Evolutionary conservation across 805 yeast genomes (phyloP), one percentile per base, ranked within the genome.

Genomic region (Saccharomyces paradoxus): DNA sequence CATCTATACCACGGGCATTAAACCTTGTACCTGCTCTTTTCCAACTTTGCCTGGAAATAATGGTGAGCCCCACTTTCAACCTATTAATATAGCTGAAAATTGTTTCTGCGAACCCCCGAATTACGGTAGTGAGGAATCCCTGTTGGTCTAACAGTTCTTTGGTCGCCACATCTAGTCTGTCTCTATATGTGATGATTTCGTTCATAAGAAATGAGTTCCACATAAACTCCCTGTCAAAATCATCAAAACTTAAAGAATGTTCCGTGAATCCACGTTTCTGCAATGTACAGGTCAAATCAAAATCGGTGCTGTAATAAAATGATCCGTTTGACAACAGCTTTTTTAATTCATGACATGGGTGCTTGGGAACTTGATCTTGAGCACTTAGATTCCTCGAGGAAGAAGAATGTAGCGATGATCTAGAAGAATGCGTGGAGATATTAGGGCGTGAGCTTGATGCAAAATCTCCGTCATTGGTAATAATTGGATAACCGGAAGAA

Each of bases 1-100:
- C 98, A 70, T 94, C 97, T 46, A 91, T 84, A 53, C 99, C 99
- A 68, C 99, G 78, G 3, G 94, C 90, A 68, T 88, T 87, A 71
- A 81, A 94, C 59, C 99, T 77, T 0, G 99, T 94, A 3, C 99
- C 99, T 1, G 99, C 99, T 55, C 98, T 75, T 67, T 84, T 84
- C 89, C 98, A 94, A 17, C 96, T 87, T 69, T 91, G 97, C 61
- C 92, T 87, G 1, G 97, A 91, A 12, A 94, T 82, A 17, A 94
- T 79, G 1, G 98, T 87, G 54, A 91, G 70, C 2, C 79, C 67
- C 0, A 82, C 75, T 41, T 71, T 71, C 28, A 71, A 62, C 22
- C 65, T 65, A 21, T 70, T 65, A 32, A 77, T 60, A 50, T 66
- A 63, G 1, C 82, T 66, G 2, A 73, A 69, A 32, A 80, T 74